Evolutionary conservation across 768 basidiomycete species (phyloP).

Genomic region (Tylopilus felleus): DNA sequence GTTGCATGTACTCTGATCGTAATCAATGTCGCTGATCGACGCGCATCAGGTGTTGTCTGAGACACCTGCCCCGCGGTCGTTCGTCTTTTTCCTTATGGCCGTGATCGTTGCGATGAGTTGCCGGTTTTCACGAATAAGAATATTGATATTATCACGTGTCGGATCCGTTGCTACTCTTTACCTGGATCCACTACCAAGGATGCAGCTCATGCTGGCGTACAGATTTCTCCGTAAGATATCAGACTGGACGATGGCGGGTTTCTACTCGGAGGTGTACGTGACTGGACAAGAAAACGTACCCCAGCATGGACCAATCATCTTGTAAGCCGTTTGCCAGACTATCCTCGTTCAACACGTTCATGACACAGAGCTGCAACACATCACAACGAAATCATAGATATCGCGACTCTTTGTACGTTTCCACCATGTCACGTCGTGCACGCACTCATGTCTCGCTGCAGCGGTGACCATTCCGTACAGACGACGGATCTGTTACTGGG

Average conservation of each 20-base stretch:
- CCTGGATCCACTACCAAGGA: neutral
- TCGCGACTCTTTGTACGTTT: constrained; percentile 41
- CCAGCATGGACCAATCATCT: constrained; percentile 52
- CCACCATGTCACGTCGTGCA: neutral
- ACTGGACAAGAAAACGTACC: constrained; percentile 55
- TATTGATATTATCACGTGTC: neutral
- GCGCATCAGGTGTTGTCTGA: constrained; percentile 64
- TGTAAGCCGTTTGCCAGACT: constrained; percentile 37
- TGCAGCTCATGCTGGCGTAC: constrained; percentile 56
- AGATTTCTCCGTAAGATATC: constrained; percentile 58
- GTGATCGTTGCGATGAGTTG: neutral
- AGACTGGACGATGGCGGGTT: constrained; percentile 55
- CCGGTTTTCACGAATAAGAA: neutral
- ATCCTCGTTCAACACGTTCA: neutral
- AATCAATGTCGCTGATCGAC: constrained; percentile 77
- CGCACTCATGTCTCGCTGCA: constrained; percentile 9
- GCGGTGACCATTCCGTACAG: constrained; percentile 58
- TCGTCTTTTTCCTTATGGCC: constrained; percentile 9
- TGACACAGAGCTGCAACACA: constrained; percentile 51
- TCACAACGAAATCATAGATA: constrained; percentile 69
- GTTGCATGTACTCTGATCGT: constrained; percentile 35
- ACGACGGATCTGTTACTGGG: constrained; percentile 59
- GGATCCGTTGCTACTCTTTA: neutral
- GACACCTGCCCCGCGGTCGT: constrained; percentile 79
- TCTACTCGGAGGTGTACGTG: constrained; percentile 60